Evolutionary conservation across 2,329 filamentous ascomycete genomes (phyloP).

Genomic region (Penicillium crustosum): DNA sequence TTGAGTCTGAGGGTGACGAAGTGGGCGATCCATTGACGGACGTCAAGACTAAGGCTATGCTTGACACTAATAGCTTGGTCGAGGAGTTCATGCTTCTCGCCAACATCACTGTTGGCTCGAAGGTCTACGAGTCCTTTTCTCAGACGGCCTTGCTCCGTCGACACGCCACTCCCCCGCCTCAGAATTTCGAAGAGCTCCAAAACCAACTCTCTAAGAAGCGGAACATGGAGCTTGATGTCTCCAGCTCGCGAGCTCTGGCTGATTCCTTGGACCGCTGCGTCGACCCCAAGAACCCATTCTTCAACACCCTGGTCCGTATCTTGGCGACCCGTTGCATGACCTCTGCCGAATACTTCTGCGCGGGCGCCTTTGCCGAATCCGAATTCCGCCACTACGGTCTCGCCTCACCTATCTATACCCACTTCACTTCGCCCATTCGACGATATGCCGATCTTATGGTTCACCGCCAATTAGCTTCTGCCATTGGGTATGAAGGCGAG

Average conservation of each 20-base stretch:
- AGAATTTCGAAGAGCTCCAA: conserved; percentile 91
- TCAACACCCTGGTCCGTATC: conserved; percentile 97
- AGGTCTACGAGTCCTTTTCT: conserved; percentile 87
- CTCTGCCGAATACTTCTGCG: conserved; percentile 96
- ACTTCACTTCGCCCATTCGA: conserved; percentile 96
- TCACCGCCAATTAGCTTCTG: conserved; percentile 89
- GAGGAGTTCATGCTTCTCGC: conserved; percentile 99
- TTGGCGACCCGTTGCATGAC: conserved; percentile 99
- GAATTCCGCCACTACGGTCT: conserved; percentile 98
- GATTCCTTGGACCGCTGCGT: conserved; percentile 85
- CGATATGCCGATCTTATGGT: conserved; percentile 96
- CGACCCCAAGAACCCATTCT: conserved; percentile 82
- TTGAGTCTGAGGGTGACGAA: conserved; percentile 92
- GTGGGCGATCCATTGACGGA: conserved; percentile 88
- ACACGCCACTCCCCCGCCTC: conserved; percentile 87
- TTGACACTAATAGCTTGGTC: conserved; percentile 95
- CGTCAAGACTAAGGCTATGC: conserved; percentile 88
- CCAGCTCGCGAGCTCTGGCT: conserved; percentile 89
- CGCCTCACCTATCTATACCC: conserved; percentile 95
- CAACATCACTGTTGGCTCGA: conserved; percentile 89
- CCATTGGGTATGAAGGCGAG: conserved; percentile 75
- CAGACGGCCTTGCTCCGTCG: conserved; percentile 92
- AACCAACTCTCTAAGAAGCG: conserved; percentile 89
- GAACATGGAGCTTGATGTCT: conserved; percentile 73
- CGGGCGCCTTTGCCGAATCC: conserved; percentile 85